phyloP scores from a whole-genome alignment of 2,329 filamentous ascomycete genomes.

The Aspergillus versicolor region DNA sequence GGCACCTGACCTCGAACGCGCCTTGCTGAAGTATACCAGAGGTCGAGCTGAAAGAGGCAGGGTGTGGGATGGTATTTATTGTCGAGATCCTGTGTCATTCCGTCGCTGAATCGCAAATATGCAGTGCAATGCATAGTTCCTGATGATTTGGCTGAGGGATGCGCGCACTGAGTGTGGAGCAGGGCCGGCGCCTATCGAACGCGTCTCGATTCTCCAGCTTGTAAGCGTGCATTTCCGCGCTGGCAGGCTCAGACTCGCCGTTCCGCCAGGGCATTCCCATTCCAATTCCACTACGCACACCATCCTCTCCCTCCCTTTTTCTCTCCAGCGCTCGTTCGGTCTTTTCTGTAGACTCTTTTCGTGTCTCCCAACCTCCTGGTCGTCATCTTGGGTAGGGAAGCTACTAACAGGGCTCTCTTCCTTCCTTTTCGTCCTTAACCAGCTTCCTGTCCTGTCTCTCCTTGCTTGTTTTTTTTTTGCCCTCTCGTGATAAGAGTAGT shows the following conservation, averaged over 20 bases:
- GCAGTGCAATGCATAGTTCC: slow-evolving; percentile 17
- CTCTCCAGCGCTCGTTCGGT: slow-evolving; percentile 22
- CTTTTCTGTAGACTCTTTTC: slow-evolving; percentile 24
- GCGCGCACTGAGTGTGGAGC: slow-evolving; percentile 30
- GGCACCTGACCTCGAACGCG: slow-evolving; percentile 22
- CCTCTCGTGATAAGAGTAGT: slow-evolving; percentile 15
- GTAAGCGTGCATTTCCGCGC: slow-evolving; percentile 43
- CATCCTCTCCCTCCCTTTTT: slow-evolving; percentile 22
- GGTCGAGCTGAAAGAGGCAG: background rate
- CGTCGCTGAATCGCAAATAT: slow-evolving; percentile 8
- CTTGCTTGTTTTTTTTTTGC: slow-evolving; percentile 16
- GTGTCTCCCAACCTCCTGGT: slow-evolving; percentile 25
- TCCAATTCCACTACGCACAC: slow-evolving; percentile 39
- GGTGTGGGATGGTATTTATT: background rate
- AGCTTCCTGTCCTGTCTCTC: slow-evolving; percentile 14
- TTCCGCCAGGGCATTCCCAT: slow-evolving; percentile 36
- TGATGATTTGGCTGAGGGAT: slow-evolving; percentile 14
- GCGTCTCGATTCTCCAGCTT: slow-evolving; percentile 32
- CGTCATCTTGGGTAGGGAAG: slow-evolving; percentile 17
- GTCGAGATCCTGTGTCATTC: background rate
- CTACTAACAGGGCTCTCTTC: slow-evolving; percentile 16
- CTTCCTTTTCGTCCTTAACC: slow-evolving; percentile 20
- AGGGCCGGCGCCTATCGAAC: slow-evolving; percentile 41
- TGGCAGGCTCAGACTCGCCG: slow-evolving; percentile 22
- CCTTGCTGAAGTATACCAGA: slow-evolving; percentile 2